Percentiles rank a stretch among this genome's conserved stretches.
Conservation (phyloP, 2,329 filamentous ascomycete species). For the Helicocarpus griseus region DNA sequence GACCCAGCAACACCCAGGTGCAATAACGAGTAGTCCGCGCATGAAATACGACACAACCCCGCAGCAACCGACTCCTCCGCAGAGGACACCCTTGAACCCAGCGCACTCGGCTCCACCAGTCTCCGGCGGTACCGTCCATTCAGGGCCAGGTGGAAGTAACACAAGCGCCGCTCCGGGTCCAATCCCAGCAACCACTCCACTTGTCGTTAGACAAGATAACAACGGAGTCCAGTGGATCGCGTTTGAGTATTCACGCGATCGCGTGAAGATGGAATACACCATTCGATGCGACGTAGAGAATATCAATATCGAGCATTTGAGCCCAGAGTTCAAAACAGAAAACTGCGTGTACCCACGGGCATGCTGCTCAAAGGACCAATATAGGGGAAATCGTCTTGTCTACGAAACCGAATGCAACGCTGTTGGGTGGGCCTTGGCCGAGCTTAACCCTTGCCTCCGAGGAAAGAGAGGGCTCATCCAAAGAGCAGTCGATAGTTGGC, state of each 20-base stretch:
- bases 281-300: conserved; percentile 97
- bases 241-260: conserved; percentile 93
- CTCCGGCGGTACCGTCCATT: conserved; percentile 21
- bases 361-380: conserved; percentile 90
- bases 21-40: conserved; percentile 55
- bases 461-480: conserved; percentile 95
- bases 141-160: conserved; percentile 48
- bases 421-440: conserved; percentile 96
- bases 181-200: conserved; percentile 89
- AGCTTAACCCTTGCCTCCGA: conserved; percentile 80
- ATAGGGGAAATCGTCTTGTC: conserved; percentile 86
- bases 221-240: conserved; percentile 99
- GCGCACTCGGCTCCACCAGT: conserved; percentile 39
- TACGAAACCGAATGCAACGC: conserved; percentile 99
- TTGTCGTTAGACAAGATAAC: conserved; percentile 87
- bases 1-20: conserved; percentile 47
- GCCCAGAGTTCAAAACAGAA: conserved; percentile 86
- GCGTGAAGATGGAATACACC: conserved; percentile 99
- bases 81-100: conserved; percentile 27
- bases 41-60: conserved; percentile 38
- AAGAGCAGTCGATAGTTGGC: conserved; percentile 94
- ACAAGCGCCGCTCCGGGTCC: conserved; percentile 89
- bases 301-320: conserved; percentile 78
- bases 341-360: conserved; percentile 97
- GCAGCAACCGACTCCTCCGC: conserved; percentile 25